These are phyloP conservation scores for Metschnikowia santaceciliae DNA, from an alignment of 805 yeast species.

Conservation along the genomic window DNA sequence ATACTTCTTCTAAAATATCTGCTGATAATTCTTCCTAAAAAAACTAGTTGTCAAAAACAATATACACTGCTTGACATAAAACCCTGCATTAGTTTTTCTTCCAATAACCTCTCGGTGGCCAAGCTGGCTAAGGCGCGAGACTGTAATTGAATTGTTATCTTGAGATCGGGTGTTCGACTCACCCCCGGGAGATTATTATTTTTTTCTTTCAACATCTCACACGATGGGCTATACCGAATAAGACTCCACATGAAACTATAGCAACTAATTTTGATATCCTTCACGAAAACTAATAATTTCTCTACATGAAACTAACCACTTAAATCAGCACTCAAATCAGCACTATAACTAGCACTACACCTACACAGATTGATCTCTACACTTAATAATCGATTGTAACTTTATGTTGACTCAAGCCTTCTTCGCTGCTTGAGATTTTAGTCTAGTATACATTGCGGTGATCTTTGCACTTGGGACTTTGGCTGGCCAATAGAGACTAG, in stretches of 20 bases:
- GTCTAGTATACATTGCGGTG: constrained; percentile 69
- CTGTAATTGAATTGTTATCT: constrained; percentile 37
- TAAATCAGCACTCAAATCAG: too few species aligned
- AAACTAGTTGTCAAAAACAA: too few species aligned
- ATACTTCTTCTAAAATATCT: too few species aligned
- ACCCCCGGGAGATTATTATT: constrained; percentile 37
- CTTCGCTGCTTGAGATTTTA: constrained; percentile 30
- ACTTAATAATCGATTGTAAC: neutral
- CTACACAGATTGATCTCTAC: too few species aligned
- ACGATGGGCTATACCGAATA: too few species aligned
- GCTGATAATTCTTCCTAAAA: too few species aligned
- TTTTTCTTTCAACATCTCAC: neutral
- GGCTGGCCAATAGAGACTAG: constrained; percentile 84
- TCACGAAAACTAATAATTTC: too few species aligned
- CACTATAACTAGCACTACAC: too few species aligned
- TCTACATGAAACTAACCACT: too few species aligned
- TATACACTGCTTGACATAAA: too few species aligned
- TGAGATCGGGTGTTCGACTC: constrained; percentile 46
- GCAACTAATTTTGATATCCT: too few species aligned
- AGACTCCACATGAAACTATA: too few species aligned
- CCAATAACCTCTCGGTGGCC: constrained; percentile 35
- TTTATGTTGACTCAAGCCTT: constrained; percentile 3
- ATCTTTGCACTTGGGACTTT: constrained; percentile 72
- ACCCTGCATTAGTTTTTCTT: fast-evolving
- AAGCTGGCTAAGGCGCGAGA: constrained; percentile 45